Evolutionary conservation across 2,329 filamentous ascomycete species (phyloP).

Genomic region (Monilinia polystroma): DNA sequence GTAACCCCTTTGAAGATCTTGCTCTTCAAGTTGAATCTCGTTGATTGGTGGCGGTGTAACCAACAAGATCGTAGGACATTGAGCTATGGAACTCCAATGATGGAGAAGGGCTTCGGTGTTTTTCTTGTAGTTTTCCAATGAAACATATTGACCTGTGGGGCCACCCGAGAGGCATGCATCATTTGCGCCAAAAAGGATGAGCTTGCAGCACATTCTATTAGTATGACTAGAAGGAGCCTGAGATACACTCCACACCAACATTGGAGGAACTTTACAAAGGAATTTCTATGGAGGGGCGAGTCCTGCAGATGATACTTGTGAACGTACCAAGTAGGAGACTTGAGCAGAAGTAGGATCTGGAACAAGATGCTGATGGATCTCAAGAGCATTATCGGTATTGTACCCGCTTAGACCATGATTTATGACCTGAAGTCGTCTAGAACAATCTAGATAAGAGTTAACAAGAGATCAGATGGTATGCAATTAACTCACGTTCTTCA

Average conservation of each 20-base stretch:
- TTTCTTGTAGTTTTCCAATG: conserved; percentile 68
- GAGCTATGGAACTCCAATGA: conserved; percentile 60
- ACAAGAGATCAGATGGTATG: conserved; percentile 19
- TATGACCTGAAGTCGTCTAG: conserved; percentile 77
- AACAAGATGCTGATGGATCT: conserved; percentile 68
- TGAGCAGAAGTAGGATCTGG: conserved; percentile 60
- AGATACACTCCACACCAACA: background rate
- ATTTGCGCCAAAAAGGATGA: conserved; percentile 83
- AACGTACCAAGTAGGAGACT: conserved; percentile 58
- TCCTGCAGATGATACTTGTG: conserved; percentile 33
- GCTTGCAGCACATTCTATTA: conserved; percentile 22
- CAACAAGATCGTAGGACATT: conserved; percentile 71
- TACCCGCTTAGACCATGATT: conserved; percentile 85
- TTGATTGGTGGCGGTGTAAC: conserved; percentile 82
- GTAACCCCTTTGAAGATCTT: conserved; percentile 37
- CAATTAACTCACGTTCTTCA: conserved; percentile 31
- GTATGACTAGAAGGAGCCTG: background rate
- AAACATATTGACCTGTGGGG: conserved; percentile 68
- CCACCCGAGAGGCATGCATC: conserved; percentile 68
- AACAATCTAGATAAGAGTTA: conserved; percentile 56
- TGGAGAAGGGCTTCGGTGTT: conserved; percentile 72
- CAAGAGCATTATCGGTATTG: conserved; percentile 72
- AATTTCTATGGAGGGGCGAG: background rate
- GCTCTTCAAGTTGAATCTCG: conserved; percentile 44
- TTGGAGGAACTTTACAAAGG: background rate